phyloP scores from a whole-genome alignment of 805 yeast genomes.

The Suhomyces canberraensis region DNA sequence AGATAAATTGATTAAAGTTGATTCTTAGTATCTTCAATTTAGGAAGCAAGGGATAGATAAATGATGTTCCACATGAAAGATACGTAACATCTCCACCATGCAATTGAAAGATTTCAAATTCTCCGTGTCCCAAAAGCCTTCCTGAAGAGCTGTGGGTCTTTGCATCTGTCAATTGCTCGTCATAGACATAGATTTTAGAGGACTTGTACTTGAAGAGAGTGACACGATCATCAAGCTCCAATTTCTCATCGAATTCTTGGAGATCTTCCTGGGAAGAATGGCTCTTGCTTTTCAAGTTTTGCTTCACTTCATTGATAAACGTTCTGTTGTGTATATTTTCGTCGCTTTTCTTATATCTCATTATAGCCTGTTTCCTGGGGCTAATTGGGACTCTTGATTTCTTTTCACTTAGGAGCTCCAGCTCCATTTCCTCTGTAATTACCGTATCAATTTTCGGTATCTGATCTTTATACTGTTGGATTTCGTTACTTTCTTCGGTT shows the following conservation, averaged over 20 bases:
- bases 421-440: no score
- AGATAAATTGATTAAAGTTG: conserved; percentile 45
- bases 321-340: conserved; percentile 17
- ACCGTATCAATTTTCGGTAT: no score
- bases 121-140: conserved; percentile 57
- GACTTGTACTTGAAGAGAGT: conserved; percentile 31
- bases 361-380: conserved; percentile 38
- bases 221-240: conserved; percentile 34
- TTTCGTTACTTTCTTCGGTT: no score
- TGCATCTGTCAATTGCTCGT: conserved; percentile 25
- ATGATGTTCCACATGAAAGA: conserved; percentile 60
- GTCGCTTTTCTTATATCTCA: conserved; percentile 34
- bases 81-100: conserved; percentile 58
- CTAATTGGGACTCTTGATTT: conserved; percentile 14
- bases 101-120: conserved; percentile 55
- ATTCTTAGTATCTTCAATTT: conserved; percentile 55
- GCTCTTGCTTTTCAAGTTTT: conserved; percentile 16
- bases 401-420: not conserved
- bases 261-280: conserved; percentile 8
- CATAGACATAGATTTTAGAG: conserved; percentile 35
- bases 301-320: conserved; percentile 27
- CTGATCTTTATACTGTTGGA: no score
- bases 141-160: conserved; percentile 29
- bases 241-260: conserved; percentile 7
- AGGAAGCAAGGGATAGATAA: conserved; percentile 73